phyloP scores from a whole-genome alignment of 2,329 filamentous ascomycete species.

The Sarocladium kiliense region DNA sequence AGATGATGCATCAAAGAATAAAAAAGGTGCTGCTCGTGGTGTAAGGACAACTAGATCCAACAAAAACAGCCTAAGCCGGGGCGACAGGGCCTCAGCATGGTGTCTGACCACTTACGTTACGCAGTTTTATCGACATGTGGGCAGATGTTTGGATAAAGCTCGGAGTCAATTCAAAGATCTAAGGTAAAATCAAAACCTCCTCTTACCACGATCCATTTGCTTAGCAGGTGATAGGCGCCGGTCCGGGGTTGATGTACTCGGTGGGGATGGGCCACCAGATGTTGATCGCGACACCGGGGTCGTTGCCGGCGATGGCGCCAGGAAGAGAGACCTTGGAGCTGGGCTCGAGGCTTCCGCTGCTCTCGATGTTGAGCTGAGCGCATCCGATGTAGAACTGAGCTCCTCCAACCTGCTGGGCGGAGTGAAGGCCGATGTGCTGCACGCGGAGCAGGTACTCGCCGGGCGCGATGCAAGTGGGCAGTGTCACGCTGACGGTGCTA shows the following conservation, averaged over 20 bases:
- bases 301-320: constrained; percentile 20
- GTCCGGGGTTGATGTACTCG: constrained; percentile 21
- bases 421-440: constrained; percentile 27
- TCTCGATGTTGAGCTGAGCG: constrained; percentile 16
- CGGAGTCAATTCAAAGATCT: not conserved
- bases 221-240: constrained; percentile 10
- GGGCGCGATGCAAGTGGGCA: constrained; percentile 15
- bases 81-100: not conserved
- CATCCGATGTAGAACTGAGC: constrained; percentile 26
- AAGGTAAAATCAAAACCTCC: not conserved
- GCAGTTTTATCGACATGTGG: not conserved
- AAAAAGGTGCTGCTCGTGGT: too few species aligned
- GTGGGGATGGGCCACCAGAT: constrained; percentile 23
- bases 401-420: constrained; percentile 21
- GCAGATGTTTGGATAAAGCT: not conserved
- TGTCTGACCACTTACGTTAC: not conserved
- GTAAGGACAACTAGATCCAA: not conserved
- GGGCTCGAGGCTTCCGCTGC: constrained; percentile 16
- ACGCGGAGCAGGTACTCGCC: constrained; percentile 22
- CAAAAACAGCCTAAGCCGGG: not conserved
- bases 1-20: too few species aligned
- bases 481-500: constrained; percentile 19
- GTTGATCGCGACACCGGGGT: constrained; percentile 23
- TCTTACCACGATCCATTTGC: not conserved
- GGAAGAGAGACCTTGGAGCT: constrained; percentile 22